Percentiles rank a stretch among this genome's conserved stretches.
phyloP scores from a whole-genome alignment of 2,329 filamentous ascomycete species.

The Exutisphaerella laricina region DNA sequence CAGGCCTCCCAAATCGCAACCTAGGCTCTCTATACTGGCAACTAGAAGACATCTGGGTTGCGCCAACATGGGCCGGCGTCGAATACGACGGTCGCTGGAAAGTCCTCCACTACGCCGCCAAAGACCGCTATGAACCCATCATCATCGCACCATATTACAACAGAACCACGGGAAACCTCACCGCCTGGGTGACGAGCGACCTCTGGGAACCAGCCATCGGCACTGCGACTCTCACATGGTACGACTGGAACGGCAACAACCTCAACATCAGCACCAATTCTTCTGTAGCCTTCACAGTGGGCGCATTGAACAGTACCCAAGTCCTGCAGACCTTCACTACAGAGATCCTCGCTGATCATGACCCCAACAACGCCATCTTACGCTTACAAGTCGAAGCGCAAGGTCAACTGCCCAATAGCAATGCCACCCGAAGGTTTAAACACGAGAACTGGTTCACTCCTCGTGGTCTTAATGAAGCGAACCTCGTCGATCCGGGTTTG shows the following conservation, averaged over 20 bases:
- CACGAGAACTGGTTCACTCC: constrained; percentile 51
- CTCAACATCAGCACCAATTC: constrained; percentile 35
- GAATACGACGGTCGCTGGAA: constrained; percentile 61
- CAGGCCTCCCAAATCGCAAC: constrained; percentile 52
- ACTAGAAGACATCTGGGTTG: constrained; percentile 56
- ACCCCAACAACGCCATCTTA: constrained; percentile 39
- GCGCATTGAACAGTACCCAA: constrained; percentile 49
- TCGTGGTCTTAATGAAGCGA: constrained; percentile 41
- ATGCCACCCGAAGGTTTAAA: constrained; percentile 38
- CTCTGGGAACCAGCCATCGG: constrained; percentile 49
- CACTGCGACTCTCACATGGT: constrained; percentile 47
- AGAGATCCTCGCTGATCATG: constrained; percentile 29
- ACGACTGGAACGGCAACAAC: constrained; percentile 44
- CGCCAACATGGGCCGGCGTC: constrained; percentile 58
- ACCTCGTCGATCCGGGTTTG: constrained; percentile 47
- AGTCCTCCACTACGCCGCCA: constrained; percentile 53
- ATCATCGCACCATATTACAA: constrained; percentile 57
- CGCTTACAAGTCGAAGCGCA: constrained; percentile 41
- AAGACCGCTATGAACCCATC: constrained; percentile 54
- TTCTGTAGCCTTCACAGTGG: constrained; percentile 41
- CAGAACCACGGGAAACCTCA: constrained; percentile 44
- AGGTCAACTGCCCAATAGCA: constrained; percentile 45
- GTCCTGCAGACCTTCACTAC: constrained; percentile 39
- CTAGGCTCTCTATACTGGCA: constrained; percentile 61
- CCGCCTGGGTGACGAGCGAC: constrained; percentile 54